Evolutionary conservation across 495 filamentous ascomycete species (phyloP), one percentile per base, ranked within the genome.

Genomic region (Talaromyces thailandensis): DNA sequence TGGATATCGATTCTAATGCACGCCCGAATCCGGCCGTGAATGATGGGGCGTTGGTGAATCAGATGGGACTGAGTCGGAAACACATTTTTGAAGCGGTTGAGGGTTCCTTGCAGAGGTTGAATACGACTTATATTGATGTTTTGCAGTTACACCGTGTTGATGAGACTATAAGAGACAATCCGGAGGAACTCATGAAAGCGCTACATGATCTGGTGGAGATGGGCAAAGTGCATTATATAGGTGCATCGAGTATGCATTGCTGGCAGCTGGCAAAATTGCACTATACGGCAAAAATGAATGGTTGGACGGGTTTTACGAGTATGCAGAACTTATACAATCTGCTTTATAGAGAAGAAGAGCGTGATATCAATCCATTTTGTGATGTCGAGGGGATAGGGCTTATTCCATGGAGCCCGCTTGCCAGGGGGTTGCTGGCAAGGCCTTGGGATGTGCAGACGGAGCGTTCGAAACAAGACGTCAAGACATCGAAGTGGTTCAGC

Each of bases 311-410:
- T 63, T 89, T 89, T 66, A 71, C 87, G 56, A 81, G 76, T 60
- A 90, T 89, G 87, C 87, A 90, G 69, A 85, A 86, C 63, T 75
- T 80, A 23, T 86, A 89, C 67, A 89, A 88, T 73, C 73, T 91
- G 23, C 69, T 87, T 5, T 88, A 89, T 69, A 76, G 88, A 6
- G 87, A 90, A 70, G 87, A 91, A 66, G 88, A 91, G 74, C 74
- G 86, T 4, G 88, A 89, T 70, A 88, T 89, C 84, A 86, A 81
- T 66, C 75, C 78, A 0, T 87, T 84, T 71, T 90, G 88, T 67
- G 70, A 81, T 16, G 79, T 78, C 28, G 88, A 85, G 0, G 88
- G 88, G 4, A 84, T 92, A 5, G 88, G 85, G 0, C 62, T 90
- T 11, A 82, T 89, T 52, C 86, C 87, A n/a, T 89, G 86, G 86